Conservation (phyloP, 2,329 filamentous ascomycete species). For the Beauveria rudraprayagi region DNA sequence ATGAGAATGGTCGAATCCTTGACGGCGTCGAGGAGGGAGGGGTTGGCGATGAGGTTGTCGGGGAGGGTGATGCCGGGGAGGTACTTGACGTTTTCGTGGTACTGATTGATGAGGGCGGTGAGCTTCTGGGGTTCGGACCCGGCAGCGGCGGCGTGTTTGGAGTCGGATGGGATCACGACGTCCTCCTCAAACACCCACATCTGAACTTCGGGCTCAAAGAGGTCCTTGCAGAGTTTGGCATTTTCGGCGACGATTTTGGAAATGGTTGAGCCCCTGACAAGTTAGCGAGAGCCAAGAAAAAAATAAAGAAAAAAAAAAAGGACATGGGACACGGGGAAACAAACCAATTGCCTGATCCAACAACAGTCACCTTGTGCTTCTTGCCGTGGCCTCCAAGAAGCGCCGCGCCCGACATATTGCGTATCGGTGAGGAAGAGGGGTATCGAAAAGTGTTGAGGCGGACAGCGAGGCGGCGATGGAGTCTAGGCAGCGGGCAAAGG, state of each 20-base stretch:
- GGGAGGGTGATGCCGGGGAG: slow-evolving; percentile 82
- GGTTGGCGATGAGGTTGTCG: slow-evolving; percentile 74
- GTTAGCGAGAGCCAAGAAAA: background rate
- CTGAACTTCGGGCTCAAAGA: slow-evolving; percentile 85
- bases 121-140: slow-evolving; percentile 72
- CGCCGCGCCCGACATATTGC: slow-evolving; percentile 26
- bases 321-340: slow-evolving; percentile 15
- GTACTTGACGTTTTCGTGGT: slow-evolving; percentile 98
- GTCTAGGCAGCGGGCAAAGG: slow-evolving; percentile 1
- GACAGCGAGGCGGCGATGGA: background rate
- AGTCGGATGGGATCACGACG: slow-evolving; percentile 62
- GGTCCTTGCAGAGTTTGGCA: slow-evolving; percentile 62
- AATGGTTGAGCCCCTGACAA: slow-evolving; percentile 81
- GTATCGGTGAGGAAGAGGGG: slow-evolving; percentile 9
- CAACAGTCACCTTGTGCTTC: slow-evolving; percentile 87
- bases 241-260: slow-evolving; percentile 96
- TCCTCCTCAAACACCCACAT: slow-evolving; percentile 99
- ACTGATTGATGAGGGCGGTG: slow-evolving; percentile 79
- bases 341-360: slow-evolving; percentile 95
- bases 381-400: slow-evolving; percentile 45
- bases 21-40: slow-evolving; percentile 71
- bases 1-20: slow-evolving; percentile 79
- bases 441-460: slow-evolving; percentile 4
- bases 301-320: background rate
- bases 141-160: slow-evolving; percentile 55